Conservation (phyloP, 345 rosid species). For the Eucalyptus pumila region DNA sequence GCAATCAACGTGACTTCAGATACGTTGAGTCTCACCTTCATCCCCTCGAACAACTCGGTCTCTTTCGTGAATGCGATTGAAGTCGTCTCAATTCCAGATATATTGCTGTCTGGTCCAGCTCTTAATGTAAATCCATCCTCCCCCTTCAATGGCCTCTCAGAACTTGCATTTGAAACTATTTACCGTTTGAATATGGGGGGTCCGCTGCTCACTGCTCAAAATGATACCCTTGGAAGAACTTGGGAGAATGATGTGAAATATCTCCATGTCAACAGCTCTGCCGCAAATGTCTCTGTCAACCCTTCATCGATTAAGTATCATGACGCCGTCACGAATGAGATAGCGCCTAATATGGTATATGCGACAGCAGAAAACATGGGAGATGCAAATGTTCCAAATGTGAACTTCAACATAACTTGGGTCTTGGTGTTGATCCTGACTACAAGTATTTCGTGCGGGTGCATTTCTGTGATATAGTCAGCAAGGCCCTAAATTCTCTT, state of each 20-base stretch:
- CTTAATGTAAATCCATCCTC: conserved; percentile 44
- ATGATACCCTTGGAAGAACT: conserved; percentile 83
- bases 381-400: conserved; percentile 53
- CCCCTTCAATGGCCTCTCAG: conserved; percentile 55
- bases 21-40: conserved; percentile 48
- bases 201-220: conserved; percentile 69
- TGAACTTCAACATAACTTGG: conserved; percentile 90
- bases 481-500: conserved; percentile 58
- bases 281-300: conserved; percentile 43
- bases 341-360: conserved; percentile 86
- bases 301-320: conserved; percentile 62
- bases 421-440: conserved; percentile 53
- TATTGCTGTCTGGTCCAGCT: conserved; percentile 71
- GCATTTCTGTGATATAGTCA: conserved; percentile 83
- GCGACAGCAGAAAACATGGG: conserved; percentile 89
- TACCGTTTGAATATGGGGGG: conserved; percentile 94
- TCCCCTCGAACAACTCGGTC: conserved; percentile 65
- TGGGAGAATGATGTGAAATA: conserved; percentile 85
- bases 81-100: conserved; percentile 76
- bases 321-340: conserved; percentile 32
- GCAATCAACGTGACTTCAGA: conserved; percentile 71
- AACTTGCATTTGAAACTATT: conserved; percentile 68
- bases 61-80: conserved; percentile 90
- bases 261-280: conserved; percentile 84
- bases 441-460: conserved; percentile 79